phyloP scores from a whole-genome alignment of 2,329 filamentous ascomycete species.

The Fusarium subtropicale region DNA sequence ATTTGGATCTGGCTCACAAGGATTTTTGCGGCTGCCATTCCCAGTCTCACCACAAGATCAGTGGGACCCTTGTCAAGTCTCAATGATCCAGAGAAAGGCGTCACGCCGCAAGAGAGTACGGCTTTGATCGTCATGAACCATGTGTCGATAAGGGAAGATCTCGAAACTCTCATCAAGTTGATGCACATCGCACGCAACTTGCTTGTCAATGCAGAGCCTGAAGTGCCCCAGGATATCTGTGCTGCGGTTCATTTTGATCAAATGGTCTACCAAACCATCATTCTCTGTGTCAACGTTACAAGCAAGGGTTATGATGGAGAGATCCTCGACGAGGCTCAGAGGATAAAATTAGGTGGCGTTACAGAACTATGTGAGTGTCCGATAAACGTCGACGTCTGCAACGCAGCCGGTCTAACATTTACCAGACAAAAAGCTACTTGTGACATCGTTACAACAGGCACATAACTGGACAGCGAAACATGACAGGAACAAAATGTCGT shows the following conservation, averaged over 20 bases:
- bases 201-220: slow-evolving; percentile 72
- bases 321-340: slow-evolving; percentile 67
- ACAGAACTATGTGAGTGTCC: slow-evolving; percentile 71
- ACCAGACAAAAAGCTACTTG: slow-evolving; percentile 73
- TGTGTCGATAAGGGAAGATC: slow-evolving; percentile 68
- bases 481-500: slow-evolving; percentile 76
- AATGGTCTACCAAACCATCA: slow-evolving; percentile 73
- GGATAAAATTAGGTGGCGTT: slow-evolving; percentile 69
- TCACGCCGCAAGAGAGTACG: slow-evolving; percentile 72
- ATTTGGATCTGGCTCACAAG: slow-evolving; percentile 74
- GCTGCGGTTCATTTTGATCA: slow-evolving; percentile 73
- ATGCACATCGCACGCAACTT: slow-evolving; percentile 75
- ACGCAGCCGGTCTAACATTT: slow-evolving; percentile 6
- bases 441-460: slow-evolving; percentile 73
- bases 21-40: slow-evolving; percentile 71
- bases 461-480: slow-evolving; percentile 78
- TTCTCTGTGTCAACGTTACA: slow-evolving; percentile 73
- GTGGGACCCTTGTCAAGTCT: slow-evolving; percentile 66
- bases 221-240: slow-evolving; percentile 74
- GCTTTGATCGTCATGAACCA: slow-evolving; percentile 73
- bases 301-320: slow-evolving; percentile 76
- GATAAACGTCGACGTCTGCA: neutral
- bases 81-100: slow-evolving; percentile 65
- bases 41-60: slow-evolving; percentile 69
- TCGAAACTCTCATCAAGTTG: slow-evolving; percentile 73